Evolutionary conservation across 2,329 filamentous ascomycete genomes (phyloP), one percentile per base, ranked within the genome.

Genomic region (Aspergillus japonicus): DNA sequence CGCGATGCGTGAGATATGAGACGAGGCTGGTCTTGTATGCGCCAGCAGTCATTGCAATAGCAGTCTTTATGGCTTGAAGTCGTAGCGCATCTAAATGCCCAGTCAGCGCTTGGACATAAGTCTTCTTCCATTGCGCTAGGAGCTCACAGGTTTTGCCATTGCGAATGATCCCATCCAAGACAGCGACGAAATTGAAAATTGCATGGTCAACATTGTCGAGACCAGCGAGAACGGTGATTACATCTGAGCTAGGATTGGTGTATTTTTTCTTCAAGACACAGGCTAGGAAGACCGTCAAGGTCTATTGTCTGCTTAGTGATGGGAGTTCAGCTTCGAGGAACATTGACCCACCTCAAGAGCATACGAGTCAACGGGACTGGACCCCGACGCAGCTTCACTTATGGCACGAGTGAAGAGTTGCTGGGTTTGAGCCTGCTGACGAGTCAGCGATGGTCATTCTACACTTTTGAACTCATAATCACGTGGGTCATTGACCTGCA

Each of bases 21-120:
- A 97, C 84, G 23, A 99, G 82, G 51, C 92, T 95, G 4, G 95
- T 98, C 77, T 96, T 92, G 75, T 97, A 98, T 58, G 93, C 93
- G n/a, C 94, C 93, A 10, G 93, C 91, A 6, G 92, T 90, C 58
- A 96, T 87, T 14, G 92, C 89, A 60, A 97, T 83, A 7, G 93
- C 87, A 48, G 91, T 89, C 67, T 90, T 84, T 31, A 97, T 85
- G 7, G 93, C 94, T 72, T 91, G 92, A 66, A 88, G 84, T 59
- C 93, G 88, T 54, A 95, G 73, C 44, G 89, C 85, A 70, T 90
- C 89, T 93, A 66, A 6, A 55, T 44, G 14, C n/a, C 16, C 19
- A 16, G 26, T 59, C 54, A 62, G 52, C 48, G 61, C 47, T 26
- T n/a, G 29, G 51, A 48, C 51, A 19, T 4, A n/a, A 42, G 8